Evolutionary conservation across 768 basidiomycete genomes (phyloP), one percentile per base, ranked within the genome.

Genomic region (Dioszegia aurantiaca): DNA sequence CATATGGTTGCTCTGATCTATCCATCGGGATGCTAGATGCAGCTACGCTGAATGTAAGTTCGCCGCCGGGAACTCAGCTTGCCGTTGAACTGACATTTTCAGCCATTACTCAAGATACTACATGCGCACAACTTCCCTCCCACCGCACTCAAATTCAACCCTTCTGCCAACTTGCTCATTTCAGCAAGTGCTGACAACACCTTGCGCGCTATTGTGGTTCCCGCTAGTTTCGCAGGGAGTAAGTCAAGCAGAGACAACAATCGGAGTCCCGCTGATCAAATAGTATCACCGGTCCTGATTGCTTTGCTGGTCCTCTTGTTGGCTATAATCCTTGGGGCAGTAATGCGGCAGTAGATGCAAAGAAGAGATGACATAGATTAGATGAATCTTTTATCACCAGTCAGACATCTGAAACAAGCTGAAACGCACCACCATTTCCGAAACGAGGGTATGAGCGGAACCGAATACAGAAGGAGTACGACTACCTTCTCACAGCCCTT

Each of bases 101-200:
- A 98, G 93, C 93, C 92, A 1, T 74, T 90, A 12, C 77, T 90
- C 28, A 86, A 86, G 19, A 95, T 99, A 61, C 80, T 97, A 58
- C 89, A 89, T 77, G 89, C 95, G 0, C 94, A 98, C 76, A 91
- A 93, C 59, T 91, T 98, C 75, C 89, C 95, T 3, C 84, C 89
- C 4, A 98, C 95, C 0, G 85, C 88, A 3, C 77, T 99, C 55
- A 83, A 83, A 58, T 99, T 99, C 81, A 94, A 87, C 72, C 87
- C 91, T 1, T 80, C 84, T 5, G 85, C 87, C 12, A 84, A 81
- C n/a, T 64, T 93, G 12, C 81, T 99, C 3, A 83, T 93, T 19
- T 90, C 90, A 4, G 93, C 88, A 17, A 91, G 91, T 65, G 88
- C 89, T 8, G 94, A 98, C 78, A 91, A 89, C 74, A 84, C 87